Evolutionary conservation across 2,329 filamentous ascomycete genomes (phyloP), one percentile per base, ranked within the genome.

Genomic region (Monilinia polystroma): DNA sequence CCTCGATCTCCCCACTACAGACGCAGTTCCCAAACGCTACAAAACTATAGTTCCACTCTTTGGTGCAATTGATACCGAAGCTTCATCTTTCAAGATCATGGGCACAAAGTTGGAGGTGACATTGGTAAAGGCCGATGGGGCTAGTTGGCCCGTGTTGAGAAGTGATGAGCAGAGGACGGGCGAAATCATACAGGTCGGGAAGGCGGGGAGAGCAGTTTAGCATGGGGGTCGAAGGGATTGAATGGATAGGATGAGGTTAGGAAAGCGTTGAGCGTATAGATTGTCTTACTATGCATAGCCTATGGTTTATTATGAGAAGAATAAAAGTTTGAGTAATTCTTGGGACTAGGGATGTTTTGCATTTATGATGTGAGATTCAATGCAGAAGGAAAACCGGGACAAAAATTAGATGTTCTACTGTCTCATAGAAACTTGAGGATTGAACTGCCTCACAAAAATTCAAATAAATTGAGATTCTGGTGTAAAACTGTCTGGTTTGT

Each of bases 171-270:
- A 81, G 71, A 82, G 81, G 72, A 87, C 85, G 4, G 88, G 88
- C 3, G 90, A 96, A 80, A 96, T 97, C 73, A 87, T 98, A 71
- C 95, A 99, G 79, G 84, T 96, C 70, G 95, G 95, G 18, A 84
- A 88, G 71, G 93, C 95, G 62, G 92, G 89, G 45, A 68, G 68
- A 63, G 66, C 66, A 10, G 41, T 65, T 49, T 65, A 58, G 55
- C 4, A 10, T 35, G 45, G 41, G n/a, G 2, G 23, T n/a, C 1
- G 26, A 20, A 32, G 12, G 43, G 4, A 29, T 51, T 1, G 10
- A 7, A 35, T 58, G 55, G 35, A 1, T 58, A 20, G 2, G 20
- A 23, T 64, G 45, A 49, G 29, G 18, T 8, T 62, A 14, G 14
- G 14, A 52, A 23, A 41, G 14, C 29, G 16, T 47, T 47, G 35